Conservation (phyloP, 2,329 filamentous ascomycete genomes). For the Aureobasidium sp. region DNA sequence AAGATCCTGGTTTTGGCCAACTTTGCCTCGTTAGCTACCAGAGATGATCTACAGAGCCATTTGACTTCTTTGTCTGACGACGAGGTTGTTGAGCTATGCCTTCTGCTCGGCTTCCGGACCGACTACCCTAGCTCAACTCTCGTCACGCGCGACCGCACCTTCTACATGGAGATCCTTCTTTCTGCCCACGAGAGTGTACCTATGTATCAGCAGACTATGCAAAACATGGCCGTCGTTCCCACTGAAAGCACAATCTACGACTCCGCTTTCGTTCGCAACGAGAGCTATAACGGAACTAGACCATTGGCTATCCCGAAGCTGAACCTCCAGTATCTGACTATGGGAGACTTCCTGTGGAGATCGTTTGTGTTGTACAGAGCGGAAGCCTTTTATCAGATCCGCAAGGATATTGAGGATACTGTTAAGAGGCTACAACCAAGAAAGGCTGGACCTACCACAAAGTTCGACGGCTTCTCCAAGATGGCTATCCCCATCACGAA, state of each 20-base stretch:
- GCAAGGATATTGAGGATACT: constrained; percentile 79
- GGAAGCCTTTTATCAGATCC: constrained; percentile 88
- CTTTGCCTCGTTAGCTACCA: constrained; percentile 75
- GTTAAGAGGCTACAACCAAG: constrained; percentile 71
- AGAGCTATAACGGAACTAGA: constrained; percentile 76
- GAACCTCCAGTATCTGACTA: constrained; percentile 89
- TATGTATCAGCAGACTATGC: constrained; percentile 73
- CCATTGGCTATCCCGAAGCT: constrained; percentile 88
- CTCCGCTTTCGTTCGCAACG: constrained; percentile 65
- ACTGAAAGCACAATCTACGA: constrained; percentile 80
- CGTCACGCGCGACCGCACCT: constrained; percentile 53
- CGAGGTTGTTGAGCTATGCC: constrained; percentile 62
- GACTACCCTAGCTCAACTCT: constrained; percentile 66
- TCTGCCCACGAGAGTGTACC: constrained; percentile 66
- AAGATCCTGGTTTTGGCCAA: constrained; percentile 90
- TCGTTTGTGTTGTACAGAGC: constrained; percentile 81
- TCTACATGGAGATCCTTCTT: constrained; percentile 63
- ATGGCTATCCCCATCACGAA: constrained; percentile 87
- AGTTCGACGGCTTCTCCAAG: constrained; percentile 76
- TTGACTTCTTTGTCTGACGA: constrained; percentile 63
- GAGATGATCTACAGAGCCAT: constrained; percentile 68
- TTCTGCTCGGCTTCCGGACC: constrained; percentile 66
- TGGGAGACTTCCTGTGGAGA: constrained; percentile 95
- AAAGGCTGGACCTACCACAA: constrained; percentile 52
- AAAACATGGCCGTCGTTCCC: constrained; percentile 66